Evolutionary conservation across 176 grass and related monocot species (phyloP), one percentile per base, ranked within the genome.

Genomic region (Ampelocalamus luodianensis): DNA sequence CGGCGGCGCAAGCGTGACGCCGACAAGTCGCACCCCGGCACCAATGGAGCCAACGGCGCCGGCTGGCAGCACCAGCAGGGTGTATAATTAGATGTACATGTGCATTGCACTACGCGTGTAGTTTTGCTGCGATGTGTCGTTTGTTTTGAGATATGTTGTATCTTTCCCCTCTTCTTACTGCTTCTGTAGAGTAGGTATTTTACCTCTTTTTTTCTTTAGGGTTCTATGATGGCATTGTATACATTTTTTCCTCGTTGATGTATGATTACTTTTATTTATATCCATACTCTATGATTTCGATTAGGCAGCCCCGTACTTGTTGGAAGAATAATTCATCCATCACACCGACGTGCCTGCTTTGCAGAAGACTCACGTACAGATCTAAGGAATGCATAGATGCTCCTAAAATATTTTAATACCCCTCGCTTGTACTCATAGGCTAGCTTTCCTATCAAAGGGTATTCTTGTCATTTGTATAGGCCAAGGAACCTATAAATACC

Each of bases 201-300:
- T 46, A 4, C 13, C 73, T 2, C 32, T 66, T 23, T 49, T 54
- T 23, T 8, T 65, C 11, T 66, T 34, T 59, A 59, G 32, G 49
- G 5, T 60, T 79, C 34, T 74, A 16, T 62, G 20, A 17, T 83
- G 74, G 12, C 74, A 71, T 84, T 91, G 81, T 87, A 87, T 72
- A 76, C 51, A 34, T 62, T 60, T 83, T 84, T 23, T 0, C 50
- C 34, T 10, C 20, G 18, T 75, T 65, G 43, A 40, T 76, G 84
- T 87, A 80, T 63, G 53, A 75, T 91, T 87, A 80, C 70, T 62
- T 84, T 79, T 60, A 68, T 87, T 70, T 79, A 5, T 76, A 85
- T 79, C 7, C 12, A 69, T 70, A 70, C 34, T 86, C 14, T 87
- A 74, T 87, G 67, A 17, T 87, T 51, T 77, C n/a, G 32, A 64